A percentile compares a stretch with the other conserved stretches of the same genome.
Evolutionary conservation across 805 yeast species (phyloP).

Genomic region (Saitoella complicata): DNA sequence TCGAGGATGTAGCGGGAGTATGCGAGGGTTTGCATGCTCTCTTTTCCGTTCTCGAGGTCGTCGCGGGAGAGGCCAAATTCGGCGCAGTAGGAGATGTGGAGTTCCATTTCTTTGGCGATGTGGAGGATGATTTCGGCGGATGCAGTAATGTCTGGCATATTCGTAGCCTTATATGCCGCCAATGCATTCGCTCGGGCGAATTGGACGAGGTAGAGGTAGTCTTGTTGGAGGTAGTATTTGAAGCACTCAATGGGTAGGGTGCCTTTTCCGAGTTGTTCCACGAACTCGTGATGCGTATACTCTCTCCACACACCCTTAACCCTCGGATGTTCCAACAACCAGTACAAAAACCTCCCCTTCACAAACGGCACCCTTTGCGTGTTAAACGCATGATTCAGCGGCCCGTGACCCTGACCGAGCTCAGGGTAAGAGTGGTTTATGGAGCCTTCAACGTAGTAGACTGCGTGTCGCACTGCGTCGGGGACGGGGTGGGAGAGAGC

Average conservation of each 20-base stretch:
- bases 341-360: slow-evolving; percentile 30
- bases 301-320: slow-evolving; percentile 39
- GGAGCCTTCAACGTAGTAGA: slow-evolving; percentile 53
- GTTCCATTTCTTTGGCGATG: slow-evolving; percentile 38
- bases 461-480: slow-evolving; percentile 38
- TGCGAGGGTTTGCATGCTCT: slow-evolving; percentile 40
- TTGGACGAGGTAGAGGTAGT: slow-evolving; percentile 50
- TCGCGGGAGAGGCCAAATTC: slow-evolving; percentile 25
- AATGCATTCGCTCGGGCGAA: slow-evolving; percentile 51
- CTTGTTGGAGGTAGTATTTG: slow-evolving; percentile 33
- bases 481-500: slow-evolving; percentile 36
- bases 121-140: slow-evolving; percentile 31
- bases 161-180: slow-evolving; percentile 48
- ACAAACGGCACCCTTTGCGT: slow-evolving; percentile 20
- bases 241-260: slow-evolving; percentile 35
- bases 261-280: slow-evolving; percentile 35
- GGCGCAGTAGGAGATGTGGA: slow-evolving; percentile 37
- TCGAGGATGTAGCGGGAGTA: slow-evolving; percentile 46
- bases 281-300: slow-evolving; percentile 49
- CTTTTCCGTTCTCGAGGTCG: slow-evolving; percentile 30
- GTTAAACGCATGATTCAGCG: slow-evolving; percentile 49
- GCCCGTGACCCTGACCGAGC: slow-evolving; percentile 42
- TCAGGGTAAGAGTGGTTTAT: slow-evolving; percentile 35
- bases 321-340: slow-evolving; percentile 38
- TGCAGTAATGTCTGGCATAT: slow-evolving; percentile 30